Conservation (phyloP, 805 yeast genomes). For the Yamadazyma kitorensis region DNA sequence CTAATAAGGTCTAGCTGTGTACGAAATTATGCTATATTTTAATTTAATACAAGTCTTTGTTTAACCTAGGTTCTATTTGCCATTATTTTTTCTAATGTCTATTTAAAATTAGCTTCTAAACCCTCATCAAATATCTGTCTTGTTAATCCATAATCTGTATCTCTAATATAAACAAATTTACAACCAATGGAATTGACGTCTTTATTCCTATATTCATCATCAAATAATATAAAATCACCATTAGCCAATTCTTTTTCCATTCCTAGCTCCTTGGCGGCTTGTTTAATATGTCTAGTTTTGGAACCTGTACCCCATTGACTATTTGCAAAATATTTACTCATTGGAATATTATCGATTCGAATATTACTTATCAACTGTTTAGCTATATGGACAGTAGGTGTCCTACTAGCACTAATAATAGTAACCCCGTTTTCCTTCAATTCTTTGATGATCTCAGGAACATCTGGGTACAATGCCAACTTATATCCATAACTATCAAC, state of each 20-base stretch:
- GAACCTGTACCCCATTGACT: constrained; percentile 70
- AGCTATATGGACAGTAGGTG: constrained; percentile 79
- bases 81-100: neutral
- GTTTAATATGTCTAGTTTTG: constrained; percentile 54
- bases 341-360: constrained; percentile 51
- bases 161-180: constrained; percentile 60
- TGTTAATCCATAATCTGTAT: constrained; percentile 56
- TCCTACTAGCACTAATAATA: constrained; percentile 74
- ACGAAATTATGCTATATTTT: too few relatives aligned
- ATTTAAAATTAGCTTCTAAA: constrained; percentile 29
- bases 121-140: constrained; percentile 51
- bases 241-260: constrained; percentile 45
- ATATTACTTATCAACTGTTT: constrained; percentile 54
- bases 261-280: constrained; percentile 46
- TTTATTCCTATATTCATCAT: constrained; percentile 74
- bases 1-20: too few relatives aligned
- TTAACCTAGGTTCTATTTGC: too few relatives aligned
- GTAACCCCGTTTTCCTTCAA: constrained; percentile 45
- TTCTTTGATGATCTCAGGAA: constrained; percentile 57
- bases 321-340: constrained; percentile 51
- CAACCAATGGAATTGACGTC: constrained; percentile 76
- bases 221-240: constrained; percentile 52
- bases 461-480: constrained; percentile 64
- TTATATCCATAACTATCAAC: constrained; percentile 55
- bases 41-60: too few relatives aligned